Evolutionary conservation across 208 protist species (phyloP), one percentile per base, ranked within the genome.

Genomic region (Porcisia hertigi): DNA sequence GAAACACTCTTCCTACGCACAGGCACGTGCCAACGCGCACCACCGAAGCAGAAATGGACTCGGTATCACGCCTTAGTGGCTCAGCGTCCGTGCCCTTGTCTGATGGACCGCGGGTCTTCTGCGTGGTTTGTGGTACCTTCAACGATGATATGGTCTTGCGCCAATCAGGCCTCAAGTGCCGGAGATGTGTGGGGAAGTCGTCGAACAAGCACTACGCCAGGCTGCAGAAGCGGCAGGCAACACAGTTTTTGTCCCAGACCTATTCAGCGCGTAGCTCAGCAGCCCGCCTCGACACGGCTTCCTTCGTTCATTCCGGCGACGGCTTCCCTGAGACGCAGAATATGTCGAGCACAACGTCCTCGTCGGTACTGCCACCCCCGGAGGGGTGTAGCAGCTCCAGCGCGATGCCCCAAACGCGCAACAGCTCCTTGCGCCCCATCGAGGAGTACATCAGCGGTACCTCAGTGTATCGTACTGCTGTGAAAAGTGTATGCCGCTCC

Each of bases 381-480:
- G 67, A 73, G 18, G 41, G 49, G 36, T 8, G 4, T 34, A 58
- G 41, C 67, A 41, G 25, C 73, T 34, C 62, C 62, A 16, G 41
- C 34, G 63, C 6, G 16, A 52, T 16, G 5, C 36, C 67, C 52
- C n/a, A 43, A 58, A 53, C 0, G 23, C 25, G 25, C 55, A 69
- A 34, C 73, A 69, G 23, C 69, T 41, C 45, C n/a, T 65, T 55
- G 18, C 74, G 64, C 7, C 79, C 81, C 34, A 90, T 93, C 69
- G 72, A 84, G 43, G 88, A 93, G n/a, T 93, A 90, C 75, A 88
- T 93, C 75, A 82, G 76, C n/a, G 71, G 80, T n/a, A 89, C 88
- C 2, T 64, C 86, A 0, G 75, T 83, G 49, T 93, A 85, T 60
- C 58, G 87, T 53, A 67, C 71, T 4, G 86, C 79, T 1, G 25